A percentile compares a stretch with the other conserved stretches of the same genome.
Conservation (phyloP, 2,329 filamentous ascomycete species). For the Cladosporium sp. region DNA sequence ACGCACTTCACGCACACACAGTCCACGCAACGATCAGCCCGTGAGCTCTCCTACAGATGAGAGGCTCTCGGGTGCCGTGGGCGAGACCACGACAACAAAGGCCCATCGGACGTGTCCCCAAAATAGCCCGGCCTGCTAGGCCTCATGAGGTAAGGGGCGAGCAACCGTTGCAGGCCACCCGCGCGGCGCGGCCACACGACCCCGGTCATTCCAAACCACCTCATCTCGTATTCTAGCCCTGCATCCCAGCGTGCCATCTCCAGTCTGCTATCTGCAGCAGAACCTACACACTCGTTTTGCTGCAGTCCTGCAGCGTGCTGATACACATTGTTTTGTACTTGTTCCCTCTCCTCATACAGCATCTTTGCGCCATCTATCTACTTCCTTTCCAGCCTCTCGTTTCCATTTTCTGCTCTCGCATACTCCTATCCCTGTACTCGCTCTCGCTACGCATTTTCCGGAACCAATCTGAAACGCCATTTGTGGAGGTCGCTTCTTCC, state of each 20-base stretch:
- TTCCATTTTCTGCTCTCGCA: neutral
- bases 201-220: constrained; percentile 8
- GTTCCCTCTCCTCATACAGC: neutral
- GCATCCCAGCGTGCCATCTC: constrained; percentile 7
- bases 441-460: constrained; percentile 9
- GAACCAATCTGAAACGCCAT: constrained; percentile 7
- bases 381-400: neutral
- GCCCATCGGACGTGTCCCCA: neutral
- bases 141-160: constrained; percentile 7
- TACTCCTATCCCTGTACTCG: neutral
- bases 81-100: constrained; percentile 7
- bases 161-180: constrained; percentile 3
- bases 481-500: constrained; percentile 7
- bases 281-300: constrained; percentile 11
- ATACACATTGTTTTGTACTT: constrained; percentile 6
- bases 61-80: constrained; percentile 6
- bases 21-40: neutral
- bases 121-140: constrained; percentile 5
- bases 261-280: constrained; percentile 4
- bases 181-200: constrained; percentile 7
- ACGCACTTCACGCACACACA: neutral
- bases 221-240: constrained; percentile 13
- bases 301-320: neutral
- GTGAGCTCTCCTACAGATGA: neutral
- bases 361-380: neutral